Evolutionary conservation across 306 rosid genomes (phyloP).

Genomic region (Potentilla sterilis): DNA sequence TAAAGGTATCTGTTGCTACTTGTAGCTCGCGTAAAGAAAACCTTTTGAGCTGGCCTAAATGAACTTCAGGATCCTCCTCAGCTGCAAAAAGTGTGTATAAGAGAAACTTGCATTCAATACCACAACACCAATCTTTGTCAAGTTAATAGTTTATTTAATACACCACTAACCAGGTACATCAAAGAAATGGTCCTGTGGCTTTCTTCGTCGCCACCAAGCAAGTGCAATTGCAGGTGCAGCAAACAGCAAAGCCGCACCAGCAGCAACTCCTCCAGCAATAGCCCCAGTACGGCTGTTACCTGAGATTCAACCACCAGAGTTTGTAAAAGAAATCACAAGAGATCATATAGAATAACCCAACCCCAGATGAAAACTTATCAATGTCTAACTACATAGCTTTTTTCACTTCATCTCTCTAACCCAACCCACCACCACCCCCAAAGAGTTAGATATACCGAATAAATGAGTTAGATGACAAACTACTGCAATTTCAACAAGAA

Average conservation of each 20-base stretch:
- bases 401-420: background rate
- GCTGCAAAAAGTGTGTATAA: constrained; percentile 42
- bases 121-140: background rate
- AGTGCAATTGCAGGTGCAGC: constrained; percentile 94
- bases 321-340: background rate
- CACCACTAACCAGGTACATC: constrained; percentile 90
- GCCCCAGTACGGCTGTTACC: constrained; percentile 66
- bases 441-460: background rate
- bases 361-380: background rate
- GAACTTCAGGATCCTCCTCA: constrained; percentile 98
- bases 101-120: constrained; percentile 18
- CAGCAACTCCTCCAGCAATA: constrained; percentile 99
- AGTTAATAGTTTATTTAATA: background rate
- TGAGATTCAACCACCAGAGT: constrained; percentile 29
- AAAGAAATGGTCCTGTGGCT: constrained; percentile 78
- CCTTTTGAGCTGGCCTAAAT: constrained; percentile 87
- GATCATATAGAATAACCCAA: background rate
- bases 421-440: background rate
- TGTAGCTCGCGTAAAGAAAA: constrained; percentile 90
- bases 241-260: constrained; percentile 87
- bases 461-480: background rate
- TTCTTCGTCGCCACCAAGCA: constrained; percentile 70
- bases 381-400: background rate
- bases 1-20: constrained; percentile 85
- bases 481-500: background rate